Evolutionary conservation across 2,329 filamentous ascomycete species (phyloP), one percentile per base, ranked within the genome.

Genomic region (Claviceps sp.): DNA sequence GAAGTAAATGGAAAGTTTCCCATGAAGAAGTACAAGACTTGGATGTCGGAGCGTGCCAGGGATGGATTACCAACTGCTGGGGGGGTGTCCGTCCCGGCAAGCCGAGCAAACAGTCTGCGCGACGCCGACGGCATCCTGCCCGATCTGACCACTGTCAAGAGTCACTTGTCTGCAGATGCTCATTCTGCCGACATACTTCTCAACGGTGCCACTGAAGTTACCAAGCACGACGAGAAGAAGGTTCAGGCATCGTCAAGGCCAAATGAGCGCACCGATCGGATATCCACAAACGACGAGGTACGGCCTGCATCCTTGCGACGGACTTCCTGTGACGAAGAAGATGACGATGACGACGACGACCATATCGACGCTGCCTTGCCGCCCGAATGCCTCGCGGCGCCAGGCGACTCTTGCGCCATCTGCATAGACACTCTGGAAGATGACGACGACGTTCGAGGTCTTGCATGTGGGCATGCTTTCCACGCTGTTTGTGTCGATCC

Each of bases 1-100:
- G 93, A 98, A 69, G 93, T 98, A 56, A 97, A 98, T 65, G 89
- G 94, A 59, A 88, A 94, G 60, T 98, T 98, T 61, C 91, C 93
- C 0, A 81, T 96, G 71, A 83, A 82, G 60, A 97, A 97, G 69
- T 98, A 98, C 78, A 97, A 98, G 73, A 80, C 78, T 50, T 98
- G 93, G 91, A 85, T 93, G 53, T 83, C 86, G 6, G 81, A 81
- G 51, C 83, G 91, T 53, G 89, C 89, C 52, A 80, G 84, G 53
- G 81, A 94, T 65, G 93, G 91, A 7, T 72, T 97, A 46, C 83
- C 91, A 3, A 85, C 88, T 9, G 79, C 80, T 51, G 93, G 91
- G 50, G 93, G 91, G 39, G 87, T 97, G 52, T 84, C 85, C 9
- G 78, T 82, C 11, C 80, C 86, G 6, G 73, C 80, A 4, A 94